These are phyloP conservation scores for Leptographium wingfieldii DNA, from an alignment of 2,329 filamentous ascomycete species.

Conservation along the genomic window DNA sequence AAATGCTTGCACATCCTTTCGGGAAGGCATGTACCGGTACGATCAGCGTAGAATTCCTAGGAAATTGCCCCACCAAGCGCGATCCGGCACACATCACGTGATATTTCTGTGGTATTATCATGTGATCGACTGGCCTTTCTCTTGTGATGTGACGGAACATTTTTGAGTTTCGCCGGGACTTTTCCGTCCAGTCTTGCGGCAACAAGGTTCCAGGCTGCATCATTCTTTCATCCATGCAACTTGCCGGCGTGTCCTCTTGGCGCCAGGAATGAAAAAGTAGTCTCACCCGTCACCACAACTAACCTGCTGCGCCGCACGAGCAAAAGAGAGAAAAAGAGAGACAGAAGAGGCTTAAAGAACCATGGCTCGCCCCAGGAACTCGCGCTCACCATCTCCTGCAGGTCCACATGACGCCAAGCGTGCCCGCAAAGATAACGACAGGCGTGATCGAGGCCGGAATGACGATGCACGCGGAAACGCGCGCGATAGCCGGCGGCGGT, in stretches of 20 bases:
- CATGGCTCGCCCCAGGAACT: constrained; percentile 54
- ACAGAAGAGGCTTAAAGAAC: constrained; percentile 7
- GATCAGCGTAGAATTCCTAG: not conserved
- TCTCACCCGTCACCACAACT: not conserved
- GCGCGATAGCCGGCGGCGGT: constrained; percentile 42
- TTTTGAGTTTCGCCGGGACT: not conserved
- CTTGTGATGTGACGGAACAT: not conserved
- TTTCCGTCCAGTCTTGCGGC: not conserved
- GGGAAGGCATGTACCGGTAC: not conserved
- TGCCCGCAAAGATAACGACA: constrained; percentile 48
- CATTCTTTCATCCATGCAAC: not conserved
- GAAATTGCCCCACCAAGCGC: not conserved
- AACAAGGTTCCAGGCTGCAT: not conserved
- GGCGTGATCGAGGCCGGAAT: constrained; percentile 37
- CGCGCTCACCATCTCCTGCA: constrained; percentile 88
- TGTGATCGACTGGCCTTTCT: not conserved
- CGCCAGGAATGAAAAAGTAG: constrained; percentile 4
- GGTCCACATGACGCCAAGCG: constrained; percentile 64
- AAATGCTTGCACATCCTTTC: not conserved
- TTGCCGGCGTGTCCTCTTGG: not conserved
- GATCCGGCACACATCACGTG: not conserved
- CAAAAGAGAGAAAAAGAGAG: not conserved
- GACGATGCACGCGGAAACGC: constrained; percentile 36
- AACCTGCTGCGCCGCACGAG: not conserved
- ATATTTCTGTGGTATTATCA: not conserved